Evolutionary conservation across 1,284 basidiomycete species (phyloP), one percentile per base, ranked within the genome.

Genomic region (Gymnopus androsaceus): DNA sequence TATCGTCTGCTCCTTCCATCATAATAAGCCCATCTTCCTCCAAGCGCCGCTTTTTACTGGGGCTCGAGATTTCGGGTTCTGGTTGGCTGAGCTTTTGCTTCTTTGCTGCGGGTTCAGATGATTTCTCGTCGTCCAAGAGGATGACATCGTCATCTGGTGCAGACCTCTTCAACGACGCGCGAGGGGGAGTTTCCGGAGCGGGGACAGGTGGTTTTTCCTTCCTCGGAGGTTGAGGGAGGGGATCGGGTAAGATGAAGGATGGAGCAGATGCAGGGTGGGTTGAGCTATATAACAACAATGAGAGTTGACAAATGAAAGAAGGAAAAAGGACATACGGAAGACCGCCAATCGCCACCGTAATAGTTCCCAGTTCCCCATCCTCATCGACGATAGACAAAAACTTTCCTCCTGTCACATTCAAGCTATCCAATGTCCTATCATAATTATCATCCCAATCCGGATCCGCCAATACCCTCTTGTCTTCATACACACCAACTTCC

Each of bases 361-460:
- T 80, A 2, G 87, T 90, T 9, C 78, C 83, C 67, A 77, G 82
- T 61, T 86, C 85, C n/a, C 83, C 89, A 41, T 96, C 93, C 64
- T 95, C 94, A 66, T 96, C 94, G 1, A 87, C 87, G 25, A 98
- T 87, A 1, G 86, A 87, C 62, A 99, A 67, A 71, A 95, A 94
- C 71, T 88, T 93, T 12, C 92, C 92, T 41, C 80, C 70, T 1
- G 79, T 80, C 21, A 92, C 84, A 47, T 81, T 85, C 51, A 96
- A 66, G 61, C 88, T 88, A 59, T 82, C 84, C 59, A 96, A 68
- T 28, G 87, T 90, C 61, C 87, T 78, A 2, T 82, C 84, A 55
- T 83, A 66, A 63, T 95, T 95, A 62, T 96, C 94, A 49, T 92
- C 88, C 78, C 91, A 95, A 64, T 97, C 95, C 4, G 90, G 90